phyloP scores from a whole-genome alignment of 73 alveolate species.

The Tetrahymena elliotti region DNA sequence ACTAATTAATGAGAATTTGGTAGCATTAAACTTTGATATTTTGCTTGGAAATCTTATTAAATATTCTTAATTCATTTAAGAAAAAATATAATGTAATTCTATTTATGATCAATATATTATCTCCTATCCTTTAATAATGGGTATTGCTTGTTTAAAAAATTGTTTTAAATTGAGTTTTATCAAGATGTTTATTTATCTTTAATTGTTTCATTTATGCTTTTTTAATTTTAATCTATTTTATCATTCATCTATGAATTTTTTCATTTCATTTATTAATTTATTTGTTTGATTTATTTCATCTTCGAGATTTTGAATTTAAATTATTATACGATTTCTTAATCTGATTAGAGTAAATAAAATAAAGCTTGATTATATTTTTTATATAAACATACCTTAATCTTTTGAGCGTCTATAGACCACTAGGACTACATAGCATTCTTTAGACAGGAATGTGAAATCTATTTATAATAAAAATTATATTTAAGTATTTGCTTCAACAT shows the following conservation, averaged over 20 bases:
- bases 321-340: neutral
- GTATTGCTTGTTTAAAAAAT: too few species aligned
- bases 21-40: too few species aligned
- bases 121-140: too few species aligned
- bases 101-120: too few species aligned
- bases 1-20: too few species aligned
- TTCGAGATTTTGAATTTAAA: neutral
- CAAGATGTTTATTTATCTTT: too few species aligned
- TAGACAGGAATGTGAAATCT: conserved; percentile 33
- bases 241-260: neutral
- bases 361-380: neutral
- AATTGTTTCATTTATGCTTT: too few species aligned
- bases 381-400: conserved; percentile 49
- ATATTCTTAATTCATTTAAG: too few species aligned
- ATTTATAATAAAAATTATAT: neutral
- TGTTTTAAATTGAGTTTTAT: too few species aligned
- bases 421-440: conserved; percentile 68
- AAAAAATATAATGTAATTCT: too few species aligned
- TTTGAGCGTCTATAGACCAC: conserved; percentile 52
- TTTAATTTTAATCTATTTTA: too few species aligned
- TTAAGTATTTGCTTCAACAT: neutral
- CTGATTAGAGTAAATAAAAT: neutral
- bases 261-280: neutral
- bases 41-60: too few species aligned
- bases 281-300: neutral